Conservation (phyloP, 2,329 filamentous ascomycete species). For the Aspergillus sp. region DNA sequence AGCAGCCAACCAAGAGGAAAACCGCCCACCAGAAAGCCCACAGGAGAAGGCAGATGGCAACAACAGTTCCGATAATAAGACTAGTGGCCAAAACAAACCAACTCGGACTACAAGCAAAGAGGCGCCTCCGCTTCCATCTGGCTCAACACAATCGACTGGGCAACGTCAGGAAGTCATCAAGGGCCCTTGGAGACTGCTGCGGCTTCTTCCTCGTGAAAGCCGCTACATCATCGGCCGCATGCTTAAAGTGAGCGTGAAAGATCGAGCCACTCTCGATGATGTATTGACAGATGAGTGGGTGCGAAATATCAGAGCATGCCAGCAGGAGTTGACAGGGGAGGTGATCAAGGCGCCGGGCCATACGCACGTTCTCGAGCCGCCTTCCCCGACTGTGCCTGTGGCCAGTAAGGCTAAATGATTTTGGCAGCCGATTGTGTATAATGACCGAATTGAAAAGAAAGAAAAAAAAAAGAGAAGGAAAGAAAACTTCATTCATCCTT, state of each 20-base stretch:
- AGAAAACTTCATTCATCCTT: constrained; percentile 2
- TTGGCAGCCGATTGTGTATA: constrained; percentile 11
- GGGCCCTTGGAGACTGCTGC: constrained; percentile 85
- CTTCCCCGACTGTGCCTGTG: constrained; percentile 35
- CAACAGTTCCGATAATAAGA: constrained; percentile 16
- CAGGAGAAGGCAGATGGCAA: constrained; percentile 27
- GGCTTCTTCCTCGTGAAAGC: constrained; percentile 84
- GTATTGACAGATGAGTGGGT: constrained; percentile 90
- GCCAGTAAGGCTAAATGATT: constrained; percentile 38
- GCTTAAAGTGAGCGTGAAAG: constrained; percentile 83
- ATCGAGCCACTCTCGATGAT: constrained; percentile 80
- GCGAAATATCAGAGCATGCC: constrained; percentile 78
- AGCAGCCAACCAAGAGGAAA: constrained; percentile 26
- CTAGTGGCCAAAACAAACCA: constrained; percentile 22
- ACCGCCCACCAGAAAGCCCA: constrained; percentile 24
- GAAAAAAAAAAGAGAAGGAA: too few relatives aligned
- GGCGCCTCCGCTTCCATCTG: constrained; percentile 35
- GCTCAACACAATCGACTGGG: constrained; percentile 24
- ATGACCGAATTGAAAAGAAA: constrained; percentile 2
- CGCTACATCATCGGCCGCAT: constrained; percentile 87
- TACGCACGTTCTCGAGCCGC: constrained; percentile 78
- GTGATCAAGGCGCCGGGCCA: constrained; percentile 75
- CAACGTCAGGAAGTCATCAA: constrained; percentile 73
- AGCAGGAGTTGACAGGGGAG: constrained; percentile 71
- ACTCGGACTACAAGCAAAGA: constrained; percentile 41